These are phyloP conservation scores for Ilyonectria sp. DNA, from an alignment of 2,329 filamentous ascomycete species.

Conservation along the genomic window DNA sequence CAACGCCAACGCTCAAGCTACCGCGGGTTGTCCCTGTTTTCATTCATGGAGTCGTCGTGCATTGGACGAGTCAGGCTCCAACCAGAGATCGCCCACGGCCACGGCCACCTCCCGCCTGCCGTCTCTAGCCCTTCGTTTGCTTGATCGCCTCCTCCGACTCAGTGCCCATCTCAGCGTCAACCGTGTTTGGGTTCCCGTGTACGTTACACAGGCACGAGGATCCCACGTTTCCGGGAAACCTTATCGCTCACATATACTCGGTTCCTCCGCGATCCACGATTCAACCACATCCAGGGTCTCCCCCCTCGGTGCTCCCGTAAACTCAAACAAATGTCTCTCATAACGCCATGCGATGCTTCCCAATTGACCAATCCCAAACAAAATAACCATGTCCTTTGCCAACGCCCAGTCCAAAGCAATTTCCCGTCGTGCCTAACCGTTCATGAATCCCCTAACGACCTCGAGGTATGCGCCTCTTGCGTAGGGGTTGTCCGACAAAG, in stretches of 20 bases:
- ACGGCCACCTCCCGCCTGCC: background rate
- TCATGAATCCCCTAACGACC: background rate
- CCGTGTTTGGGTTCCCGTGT: background rate
- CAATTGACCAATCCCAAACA: constrained; percentile 32
- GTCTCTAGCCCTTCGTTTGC: background rate
- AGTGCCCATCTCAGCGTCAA: constrained; percentile 2
- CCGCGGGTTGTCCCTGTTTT: background rate
- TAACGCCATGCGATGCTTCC: constrained; percentile 47
- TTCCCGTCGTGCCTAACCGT: constrained; percentile 8
- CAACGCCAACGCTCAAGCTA: background rate
- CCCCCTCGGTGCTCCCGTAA: constrained; percentile 20
- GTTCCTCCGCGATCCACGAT: background rate
- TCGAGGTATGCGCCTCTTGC: constrained; percentile 2
- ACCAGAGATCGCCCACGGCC: background rate
- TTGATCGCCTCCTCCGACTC: background rate
- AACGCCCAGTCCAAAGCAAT: constrained; percentile 38
- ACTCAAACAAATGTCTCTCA: constrained; percentile 25
- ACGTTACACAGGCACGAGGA: background rate
- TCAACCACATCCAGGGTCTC: background rate
- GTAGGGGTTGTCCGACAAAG: background rate
- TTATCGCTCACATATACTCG: background rate
- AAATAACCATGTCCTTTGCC: constrained; percentile 25
- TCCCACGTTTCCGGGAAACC: background rate
- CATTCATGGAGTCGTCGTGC: constrained; percentile 4
- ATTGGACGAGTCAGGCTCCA: constrained; percentile 13